Evolutionary conservation across 169 alveolate species (phyloP), one percentile per base, ranked within the genome.

Genomic region (Babesia gibsoni): DNA sequence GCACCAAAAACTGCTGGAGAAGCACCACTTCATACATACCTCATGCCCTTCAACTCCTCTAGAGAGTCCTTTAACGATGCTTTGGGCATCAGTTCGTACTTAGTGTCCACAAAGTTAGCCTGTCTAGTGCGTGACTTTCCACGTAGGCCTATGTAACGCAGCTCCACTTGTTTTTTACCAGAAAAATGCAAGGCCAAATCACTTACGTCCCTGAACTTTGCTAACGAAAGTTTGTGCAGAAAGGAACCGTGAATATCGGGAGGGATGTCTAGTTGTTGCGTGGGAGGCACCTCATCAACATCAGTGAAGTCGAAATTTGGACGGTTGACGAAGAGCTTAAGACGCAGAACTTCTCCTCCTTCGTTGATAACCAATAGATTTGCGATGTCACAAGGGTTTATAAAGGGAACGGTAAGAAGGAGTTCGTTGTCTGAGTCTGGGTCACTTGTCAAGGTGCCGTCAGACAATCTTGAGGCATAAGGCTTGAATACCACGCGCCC

Each of bases 221-320:
- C n/a, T 7, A 63, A 22, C 25, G 59, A 22, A 23, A 79, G 70
- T 32, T 36, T 29, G 63, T 79, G 82, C 9, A 79, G 22, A 23
- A 69, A 61, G 10, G 88, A 79, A 23, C 88, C 88, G 79, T 79
- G 88, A 20, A 14, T n/a, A 35, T 79, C 88, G 5, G 82, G 88
- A 20, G 83, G 77, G 22, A 79, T 20, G 27, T 46, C 37, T 22
- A 79, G 53, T 27, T 52, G 58, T 37, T 54, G 83, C 35, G 83
- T 46, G 12, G 88, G 88, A 7, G 49, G 53, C n/a, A 70, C 73
- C 7, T 53, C 72, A 9, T 69, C 88, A 1, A 79, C 52, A 73
- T 79, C 88, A 23, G 79, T 61, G 48, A 79, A 69, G 57, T 67
- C 82, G 46, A 79, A 61, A 22, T 79, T 53, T 4, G 82, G 80